Conservation (phyloP, 78 protist species). For the Chrysochromulina tobinii region DNA sequence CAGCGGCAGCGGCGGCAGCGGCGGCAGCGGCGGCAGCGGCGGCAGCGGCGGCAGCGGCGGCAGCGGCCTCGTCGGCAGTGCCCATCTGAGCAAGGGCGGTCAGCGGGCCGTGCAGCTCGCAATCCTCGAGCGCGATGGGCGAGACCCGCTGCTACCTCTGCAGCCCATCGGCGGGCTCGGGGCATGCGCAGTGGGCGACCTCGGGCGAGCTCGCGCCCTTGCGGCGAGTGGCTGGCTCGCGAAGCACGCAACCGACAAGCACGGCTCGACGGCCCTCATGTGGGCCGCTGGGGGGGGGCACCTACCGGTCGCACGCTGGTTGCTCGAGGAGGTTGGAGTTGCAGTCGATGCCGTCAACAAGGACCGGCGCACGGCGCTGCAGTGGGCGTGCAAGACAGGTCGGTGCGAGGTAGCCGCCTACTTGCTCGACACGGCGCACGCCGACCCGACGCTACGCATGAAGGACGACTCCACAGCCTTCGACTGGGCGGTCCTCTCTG, state of each 20-base stretch:
- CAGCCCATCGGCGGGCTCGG: background rate
- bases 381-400: background rate
- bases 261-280: background rate
- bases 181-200: background rate
- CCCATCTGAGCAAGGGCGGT: too few species aligned
- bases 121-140: background rate
- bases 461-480: background rate
- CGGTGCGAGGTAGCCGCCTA: background rate
- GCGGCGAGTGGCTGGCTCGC: background rate
- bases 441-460: slow-evolving; percentile 11
- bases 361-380: slow-evolving; percentile 6
- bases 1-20: too few species aligned
- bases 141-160: background rate
- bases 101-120: too few species aligned
- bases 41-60: too few species aligned
- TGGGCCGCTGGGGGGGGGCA: background rate
- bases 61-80: too few species aligned
- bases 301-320: background rate
- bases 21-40: too few species aligned
- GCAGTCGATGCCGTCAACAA: slow-evolving; percentile 9
- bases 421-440: background rate
- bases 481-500: background rate
- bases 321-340: background rate
- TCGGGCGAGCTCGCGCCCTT: background rate
- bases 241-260: background rate